Conservation (phyloP, 2,329 filamentous ascomycete genomes). For the Septoria petroselini region DNA sequence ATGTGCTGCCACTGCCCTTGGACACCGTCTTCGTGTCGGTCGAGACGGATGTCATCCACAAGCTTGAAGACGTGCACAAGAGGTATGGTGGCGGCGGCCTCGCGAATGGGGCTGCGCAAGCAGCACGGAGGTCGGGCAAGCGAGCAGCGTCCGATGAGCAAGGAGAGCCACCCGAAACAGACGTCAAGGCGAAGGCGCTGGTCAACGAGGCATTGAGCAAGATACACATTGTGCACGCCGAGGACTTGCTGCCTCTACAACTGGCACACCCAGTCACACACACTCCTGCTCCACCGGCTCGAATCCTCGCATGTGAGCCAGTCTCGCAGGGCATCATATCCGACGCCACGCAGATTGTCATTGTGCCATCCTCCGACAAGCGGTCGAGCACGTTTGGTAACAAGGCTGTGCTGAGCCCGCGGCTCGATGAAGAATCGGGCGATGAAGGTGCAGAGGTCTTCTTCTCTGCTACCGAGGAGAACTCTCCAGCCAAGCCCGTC, state of each 20-base stretch:
- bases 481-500: constrained; percentile 42
- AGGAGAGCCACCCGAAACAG: constrained; percentile 20
- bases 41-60: constrained; percentile 74
- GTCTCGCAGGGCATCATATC: constrained; percentile 82
- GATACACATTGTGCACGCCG: constrained; percentile 74
- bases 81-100: constrained; percentile 72
- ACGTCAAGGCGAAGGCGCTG: constrained; percentile 29
- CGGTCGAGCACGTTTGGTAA: constrained; percentile 37
- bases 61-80: constrained; percentile 77
- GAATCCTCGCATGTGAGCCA: constrained; percentile 89
- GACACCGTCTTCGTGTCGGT: constrained; percentile 85
- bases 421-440: constrained; percentile 35
- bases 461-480: constrained; percentile 84
- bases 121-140: constrained; percentile 28
- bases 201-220: constrained; percentile 71
- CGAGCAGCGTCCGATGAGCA: constrained; percentile 19
- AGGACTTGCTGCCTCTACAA: constrained; percentile 76
- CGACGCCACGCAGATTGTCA: constrained; percentile 75
- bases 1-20: constrained; percentile 74
- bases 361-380: constrained; percentile 64
- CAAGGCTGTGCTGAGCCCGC: constrained; percentile 33
- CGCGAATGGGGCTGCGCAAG: constrained; percentile 24
- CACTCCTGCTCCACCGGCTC: constrained; percentile 76
- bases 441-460: constrained; percentile 76
- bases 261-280: constrained; percentile 85